A percentile compares a stretch with the other conserved stretches of the same genome.
Evolutionary conservation across 148 eudicot species (phyloP).

Genomic region (Rhododendron henanense): DNA sequence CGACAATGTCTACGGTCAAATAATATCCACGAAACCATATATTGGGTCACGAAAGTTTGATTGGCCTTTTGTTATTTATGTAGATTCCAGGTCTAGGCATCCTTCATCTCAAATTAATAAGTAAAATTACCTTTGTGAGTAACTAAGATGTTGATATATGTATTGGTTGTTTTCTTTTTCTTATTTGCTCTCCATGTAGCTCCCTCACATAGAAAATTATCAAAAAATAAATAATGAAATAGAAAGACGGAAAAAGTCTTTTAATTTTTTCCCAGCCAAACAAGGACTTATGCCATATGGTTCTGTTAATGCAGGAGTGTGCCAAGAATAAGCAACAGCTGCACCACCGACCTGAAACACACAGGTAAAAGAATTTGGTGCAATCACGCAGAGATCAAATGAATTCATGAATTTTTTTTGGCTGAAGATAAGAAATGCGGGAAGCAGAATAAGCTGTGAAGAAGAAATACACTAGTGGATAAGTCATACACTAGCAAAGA

Average conservation of each 20-base stretch:
- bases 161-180: neutral
- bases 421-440: neutral
- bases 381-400: neutral
- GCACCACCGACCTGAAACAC: conserved; percentile 5
- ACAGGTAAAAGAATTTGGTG: neutral
- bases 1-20: neutral
- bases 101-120: neutral
- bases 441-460: neutral
- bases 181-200: neutral
- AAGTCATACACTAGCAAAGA: neutral
- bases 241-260: no score
- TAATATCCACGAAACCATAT: neutral
- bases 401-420: neutral
- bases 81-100: neutral
- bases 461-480: neutral
- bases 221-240: no score
- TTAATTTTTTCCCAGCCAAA: neutral
- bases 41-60: neutral
- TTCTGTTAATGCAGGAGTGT: conserved; percentile 12
- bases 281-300: neutral
- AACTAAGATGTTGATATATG: neutral
- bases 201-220: no score
- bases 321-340: neutral
- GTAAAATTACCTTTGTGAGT: neutral
- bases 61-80: neutral